Conservation (phyloP, 2,329 filamentous ascomycete genomes). For the Trichoderma lentiforme region DNA sequence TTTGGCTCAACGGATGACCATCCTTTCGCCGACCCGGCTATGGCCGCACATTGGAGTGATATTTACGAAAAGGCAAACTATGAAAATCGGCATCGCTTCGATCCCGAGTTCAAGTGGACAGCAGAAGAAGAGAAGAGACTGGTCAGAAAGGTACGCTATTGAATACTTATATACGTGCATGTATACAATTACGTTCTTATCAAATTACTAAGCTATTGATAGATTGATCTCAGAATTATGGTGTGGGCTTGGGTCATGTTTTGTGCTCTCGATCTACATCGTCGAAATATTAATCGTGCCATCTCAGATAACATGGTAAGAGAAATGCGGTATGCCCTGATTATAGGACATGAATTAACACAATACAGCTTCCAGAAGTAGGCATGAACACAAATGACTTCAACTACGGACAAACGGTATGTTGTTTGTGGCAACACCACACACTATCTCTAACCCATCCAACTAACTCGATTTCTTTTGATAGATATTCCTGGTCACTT, state of each 20-base stretch:
- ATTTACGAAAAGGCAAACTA: slow-evolving; percentile 56
- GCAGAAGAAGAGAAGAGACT: slow-evolving; percentile 53
- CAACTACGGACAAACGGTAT: slow-evolving; percentile 45
- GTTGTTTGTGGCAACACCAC: neutral
- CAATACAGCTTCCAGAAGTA: slow-evolving; percentile 41
- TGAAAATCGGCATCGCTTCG: slow-evolving; percentile 59
- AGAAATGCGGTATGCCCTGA: neutral
- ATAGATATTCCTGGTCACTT: slow-evolving; percentile 45
- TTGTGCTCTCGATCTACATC: slow-evolving; percentile 46
- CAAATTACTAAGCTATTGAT: neutral
- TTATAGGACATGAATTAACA: neutral
- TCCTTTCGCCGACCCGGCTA: slow-evolving; percentile 47
- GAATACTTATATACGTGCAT: slow-evolving; percentile 33
- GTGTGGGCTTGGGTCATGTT: slow-evolving; percentile 49
- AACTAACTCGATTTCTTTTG: slow-evolving; percentile 21
- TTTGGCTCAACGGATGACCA: slow-evolving; percentile 32
- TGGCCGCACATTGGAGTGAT: slow-evolving; percentile 51
- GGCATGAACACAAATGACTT: slow-evolving; percentile 39
- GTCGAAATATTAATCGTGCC: slow-evolving; percentile 36
- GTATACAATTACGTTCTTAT: neutral
- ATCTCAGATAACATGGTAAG: slow-evolving; percentile 37
- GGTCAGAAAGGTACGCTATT: slow-evolving; percentile 45
- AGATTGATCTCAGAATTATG: slow-evolving; percentile 36
- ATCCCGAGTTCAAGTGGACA: slow-evolving; percentile 55
- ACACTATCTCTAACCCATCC: neutral